Evolutionary conservation across 2,329 filamentous ascomycete species (phyloP).

Genomic region (Diatrype stigma): DNA sequence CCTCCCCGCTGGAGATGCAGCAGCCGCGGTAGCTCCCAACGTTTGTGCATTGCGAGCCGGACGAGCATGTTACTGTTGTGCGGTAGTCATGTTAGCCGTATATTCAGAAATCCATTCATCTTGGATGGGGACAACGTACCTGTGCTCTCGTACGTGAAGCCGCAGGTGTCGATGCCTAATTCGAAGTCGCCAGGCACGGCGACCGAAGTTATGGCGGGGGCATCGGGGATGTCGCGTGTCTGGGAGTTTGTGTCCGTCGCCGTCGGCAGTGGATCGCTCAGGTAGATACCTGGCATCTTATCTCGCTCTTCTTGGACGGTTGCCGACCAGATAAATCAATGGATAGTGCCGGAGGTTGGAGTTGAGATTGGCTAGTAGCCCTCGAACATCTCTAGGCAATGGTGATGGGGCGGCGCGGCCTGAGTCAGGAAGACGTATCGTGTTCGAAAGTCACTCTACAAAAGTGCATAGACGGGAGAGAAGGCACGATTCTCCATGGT

Average conservation of each 20-base stretch:
- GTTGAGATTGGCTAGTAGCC: not conserved
- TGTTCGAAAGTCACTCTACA: not conserved
- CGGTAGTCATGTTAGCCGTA: not conserved
- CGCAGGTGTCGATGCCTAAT: conserved; percentile 24
- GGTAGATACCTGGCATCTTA: conserved; percentile 1
- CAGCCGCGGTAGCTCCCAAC: conserved; percentile 25
- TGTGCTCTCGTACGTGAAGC: conserved; percentile 20
- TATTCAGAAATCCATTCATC: not conserved
- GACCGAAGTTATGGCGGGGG: conserved; percentile 12
- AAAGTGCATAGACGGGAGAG: not conserved
- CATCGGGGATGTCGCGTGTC: conserved; percentile 1
- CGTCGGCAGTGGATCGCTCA: not conserved
- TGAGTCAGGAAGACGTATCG: not conserved
- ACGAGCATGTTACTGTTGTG: conserved; percentile 25
- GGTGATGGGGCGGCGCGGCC: no score
- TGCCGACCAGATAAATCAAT: not conserved
- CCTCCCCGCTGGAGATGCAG: conserved; percentile 14
- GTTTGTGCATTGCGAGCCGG: conserved; percentile 22
- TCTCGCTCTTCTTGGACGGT: not conserved
- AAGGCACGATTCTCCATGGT: not conserved
- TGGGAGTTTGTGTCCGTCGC: conserved; percentile 1
- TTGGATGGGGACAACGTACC: conserved; percentile 14
- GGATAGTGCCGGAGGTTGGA: not conserved
- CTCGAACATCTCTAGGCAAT: not conserved
- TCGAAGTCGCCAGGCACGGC: conserved; percentile 11